Conservation (phyloP, 257 asterid species). For the Fraxinus excelsior region DNA sequence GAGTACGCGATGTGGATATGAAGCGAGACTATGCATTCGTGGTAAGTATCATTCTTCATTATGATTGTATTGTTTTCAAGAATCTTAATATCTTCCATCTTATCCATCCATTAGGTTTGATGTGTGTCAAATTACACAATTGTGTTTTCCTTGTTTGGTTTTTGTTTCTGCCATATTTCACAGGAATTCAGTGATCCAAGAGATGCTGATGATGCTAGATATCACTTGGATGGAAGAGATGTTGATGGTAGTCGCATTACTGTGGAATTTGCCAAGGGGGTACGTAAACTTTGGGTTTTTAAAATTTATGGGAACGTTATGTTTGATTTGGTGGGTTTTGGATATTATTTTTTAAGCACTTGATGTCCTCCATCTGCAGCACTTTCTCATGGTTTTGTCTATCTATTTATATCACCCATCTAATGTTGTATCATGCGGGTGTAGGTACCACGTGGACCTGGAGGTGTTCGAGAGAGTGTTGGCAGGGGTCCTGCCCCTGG, state of each 20-base stretch:
- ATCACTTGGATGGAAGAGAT: constrained; percentile 80
- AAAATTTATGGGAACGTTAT: not conserved
- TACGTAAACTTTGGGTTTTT: constrained; percentile 34
- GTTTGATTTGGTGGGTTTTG: not conserved
- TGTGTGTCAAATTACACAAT: constrained; percentile 15
- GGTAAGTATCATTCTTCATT: constrained; percentile 53
- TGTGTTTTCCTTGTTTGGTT: constrained; percentile 31
- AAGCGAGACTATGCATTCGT: constrained; percentile 98
- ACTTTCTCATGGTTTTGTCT: no score
- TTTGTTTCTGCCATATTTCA: constrained; percentile 21
- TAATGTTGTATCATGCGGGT: constrained; percentile 1
- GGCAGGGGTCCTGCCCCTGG: constrained; percentile 99
- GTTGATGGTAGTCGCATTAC: constrained; percentile 91
- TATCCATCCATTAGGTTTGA: not conserved
- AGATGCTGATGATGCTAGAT: constrained; percentile 97
- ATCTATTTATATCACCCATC: not conserved
- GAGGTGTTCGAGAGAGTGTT: constrained; percentile 79
- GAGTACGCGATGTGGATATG: constrained; percentile 99
- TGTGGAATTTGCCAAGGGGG: constrained; percentile 96
- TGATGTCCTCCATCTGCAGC: no score
- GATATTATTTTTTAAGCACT: no score
- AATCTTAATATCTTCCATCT: not conserved
- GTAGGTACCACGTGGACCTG: constrained; percentile 97
- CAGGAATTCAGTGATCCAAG: constrained; percentile 98
- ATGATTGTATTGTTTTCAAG: not conserved